A percentile compares a stretch with the other conserved stretches of the same genome.
Evolutionary conservation across 495 filamentous ascomycete species (phyloP).

Genomic region (Aspergillus ellipticus): DNA sequence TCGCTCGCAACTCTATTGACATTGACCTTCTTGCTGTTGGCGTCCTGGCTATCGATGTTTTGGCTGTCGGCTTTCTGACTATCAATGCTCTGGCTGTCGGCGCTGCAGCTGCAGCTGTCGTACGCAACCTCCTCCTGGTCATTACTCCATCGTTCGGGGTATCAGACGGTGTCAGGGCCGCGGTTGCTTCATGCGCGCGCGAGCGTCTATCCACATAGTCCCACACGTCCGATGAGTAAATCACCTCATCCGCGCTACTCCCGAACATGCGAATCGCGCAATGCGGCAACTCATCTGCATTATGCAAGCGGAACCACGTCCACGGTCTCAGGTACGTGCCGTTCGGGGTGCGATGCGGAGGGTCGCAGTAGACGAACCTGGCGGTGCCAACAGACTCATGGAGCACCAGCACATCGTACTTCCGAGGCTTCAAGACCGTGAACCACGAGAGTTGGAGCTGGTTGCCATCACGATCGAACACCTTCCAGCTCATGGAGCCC

Average conservation of each 20-base stretch:
- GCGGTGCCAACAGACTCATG: conserved; percentile 2
- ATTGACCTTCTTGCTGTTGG: no score
- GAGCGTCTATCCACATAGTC: not conserved
- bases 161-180: no score
- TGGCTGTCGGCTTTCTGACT: no score
- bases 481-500: conserved; percentile 3
- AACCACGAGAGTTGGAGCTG: conserved; percentile 10
- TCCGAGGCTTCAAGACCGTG: not conserved
- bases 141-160: no score
- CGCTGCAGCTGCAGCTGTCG: no score
- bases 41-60: no score
- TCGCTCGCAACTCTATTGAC: no score
- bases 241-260: not conserved
- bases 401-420: conserved; percentile 9
- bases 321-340: conserved; percentile 6
- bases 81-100: no score
- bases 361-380: conserved; percentile 14
- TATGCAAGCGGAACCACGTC: not conserved
- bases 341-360: not conserved
- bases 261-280: conserved; percentile 4
- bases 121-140: no score
- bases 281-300: not conserved
- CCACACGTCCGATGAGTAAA: conserved; percentile 8
- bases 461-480: conserved; percentile 17
- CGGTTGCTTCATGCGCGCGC: no score